Evolutionary conservation across 306 rosid species (phyloP).

Genomic region (Castanopsis chinensis): DNA sequence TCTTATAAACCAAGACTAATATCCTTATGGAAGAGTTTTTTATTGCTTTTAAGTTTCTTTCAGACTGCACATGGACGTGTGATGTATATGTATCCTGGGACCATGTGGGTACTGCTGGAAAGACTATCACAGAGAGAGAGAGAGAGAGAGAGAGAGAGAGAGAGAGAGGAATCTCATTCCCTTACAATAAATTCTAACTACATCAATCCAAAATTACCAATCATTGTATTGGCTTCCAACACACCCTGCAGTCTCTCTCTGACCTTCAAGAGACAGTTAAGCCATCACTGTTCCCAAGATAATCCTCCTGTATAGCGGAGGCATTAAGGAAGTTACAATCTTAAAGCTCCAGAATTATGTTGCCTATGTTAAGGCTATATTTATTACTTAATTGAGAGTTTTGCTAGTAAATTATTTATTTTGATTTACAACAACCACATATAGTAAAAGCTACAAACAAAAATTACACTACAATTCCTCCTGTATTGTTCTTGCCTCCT

Average conservation of each 20-base stretch:
- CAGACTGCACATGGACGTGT: constrained; percentile 65
- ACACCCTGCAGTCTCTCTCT: constrained; percentile 27
- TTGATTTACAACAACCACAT: constrained; percentile 21
- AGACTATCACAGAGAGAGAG: constrained; percentile 22
- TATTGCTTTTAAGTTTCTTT: constrained; percentile 45
- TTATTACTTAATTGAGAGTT: neutral
- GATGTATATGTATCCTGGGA: constrained; percentile 31
- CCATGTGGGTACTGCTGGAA: constrained; percentile 57
- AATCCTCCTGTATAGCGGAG: constrained; percentile 6
- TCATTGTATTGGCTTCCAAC: constrained; percentile 50
- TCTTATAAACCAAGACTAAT: constrained; percentile 33
- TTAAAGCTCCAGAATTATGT: neutral
- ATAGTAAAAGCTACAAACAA: constrained; percentile 23
- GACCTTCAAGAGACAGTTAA: constrained; percentile 30
- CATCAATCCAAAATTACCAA: constrained; percentile 41
- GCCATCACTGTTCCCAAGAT: constrained; percentile 25
- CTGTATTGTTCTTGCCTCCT: constrained; percentile 25
- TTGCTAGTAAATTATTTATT: constrained; percentile 16
- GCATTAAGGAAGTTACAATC: constrained; percentile 9
- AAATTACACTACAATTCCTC: constrained; percentile 17
- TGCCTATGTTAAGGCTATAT: neutral
- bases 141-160: constrained; percentile 12
- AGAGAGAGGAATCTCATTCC: constrained; percentile 36
- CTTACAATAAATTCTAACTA: constrained; percentile 35
- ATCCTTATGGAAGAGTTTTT: constrained; percentile 24